phyloP scores from a whole-genome alignment of 2,329 filamentous ascomycete species.

The Ascochyta fabae region DNA sequence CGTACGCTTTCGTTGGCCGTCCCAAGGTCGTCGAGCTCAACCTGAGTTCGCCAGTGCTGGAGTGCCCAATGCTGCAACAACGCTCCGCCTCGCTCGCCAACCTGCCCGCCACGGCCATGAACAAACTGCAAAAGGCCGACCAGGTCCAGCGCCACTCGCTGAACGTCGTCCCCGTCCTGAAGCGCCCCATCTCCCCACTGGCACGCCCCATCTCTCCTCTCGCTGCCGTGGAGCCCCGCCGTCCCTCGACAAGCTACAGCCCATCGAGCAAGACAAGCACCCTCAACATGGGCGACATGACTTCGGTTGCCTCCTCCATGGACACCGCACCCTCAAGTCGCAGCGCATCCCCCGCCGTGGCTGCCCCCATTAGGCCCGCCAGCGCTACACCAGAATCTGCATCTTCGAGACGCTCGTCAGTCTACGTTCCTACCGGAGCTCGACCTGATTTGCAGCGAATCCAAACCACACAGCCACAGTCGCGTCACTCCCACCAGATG shows the following conservation, averaged over 20 bases:
- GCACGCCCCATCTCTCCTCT: conserved; percentile 35
- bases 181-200: conserved; percentile 17
- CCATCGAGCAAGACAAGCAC: conserved; percentile 31
- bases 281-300: conserved; percentile 29
- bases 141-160: conserved; percentile 37
- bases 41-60: conserved; percentile 26
- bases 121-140: conserved; percentile 38
- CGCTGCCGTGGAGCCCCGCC: conserved; percentile 28
- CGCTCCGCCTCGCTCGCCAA: conserved; percentile 46
- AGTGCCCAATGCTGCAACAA: conserved; percentile 29
- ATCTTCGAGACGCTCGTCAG: conserved; percentile 34
- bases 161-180: conserved; percentile 23
- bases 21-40: conserved; percentile 49
- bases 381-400: conserved; percentile 25
- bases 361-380: conserved; percentile 29
- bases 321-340: conserved; percentile 30
- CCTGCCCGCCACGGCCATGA: conserved; percentile 37
- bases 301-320: conserved; percentile 34
- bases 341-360: conserved; percentile 35
- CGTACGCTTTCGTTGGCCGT: conserved; percentile 47
- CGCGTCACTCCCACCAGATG: conserved; percentile 28
- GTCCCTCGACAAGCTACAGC: conserved; percentile 40
- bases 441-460: conserved; percentile 24
- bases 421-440: conserved; percentile 32
- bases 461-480: conserved; percentile 27